phyloP scores from a whole-genome alignment of 2,329 filamentous ascomycete species.

The Piedraia hortae region DNA sequence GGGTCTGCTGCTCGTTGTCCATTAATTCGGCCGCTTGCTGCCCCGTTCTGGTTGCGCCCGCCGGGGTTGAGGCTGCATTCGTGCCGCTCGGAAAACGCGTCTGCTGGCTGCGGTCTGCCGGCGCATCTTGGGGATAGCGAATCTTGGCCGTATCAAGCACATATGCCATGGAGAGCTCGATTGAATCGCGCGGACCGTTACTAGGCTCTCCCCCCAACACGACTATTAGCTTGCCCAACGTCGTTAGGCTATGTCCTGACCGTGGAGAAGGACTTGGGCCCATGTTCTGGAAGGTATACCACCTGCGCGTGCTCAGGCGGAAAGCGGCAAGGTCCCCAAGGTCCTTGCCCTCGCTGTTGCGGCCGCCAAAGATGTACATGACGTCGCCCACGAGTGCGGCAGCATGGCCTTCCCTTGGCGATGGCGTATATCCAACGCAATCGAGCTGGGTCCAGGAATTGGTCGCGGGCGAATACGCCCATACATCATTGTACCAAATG shows the following conservation, averaged over 20 bases:
- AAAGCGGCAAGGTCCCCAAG: conserved; percentile 80
- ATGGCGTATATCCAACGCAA: conserved; percentile 92
- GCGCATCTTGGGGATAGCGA: conserved; percentile 48
- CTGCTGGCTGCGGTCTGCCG: conserved; percentile 8
- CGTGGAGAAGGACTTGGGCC: conserved; percentile 77
- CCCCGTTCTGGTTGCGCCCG: neutral
- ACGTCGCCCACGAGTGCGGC: conserved; percentile 85
- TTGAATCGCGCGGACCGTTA: conserved; percentile 50
- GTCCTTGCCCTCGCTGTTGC: conserved; percentile 78
- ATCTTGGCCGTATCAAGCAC: conserved; percentile 89
- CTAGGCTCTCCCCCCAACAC: conserved; percentile 87
- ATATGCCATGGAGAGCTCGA: conserved; percentile 70
- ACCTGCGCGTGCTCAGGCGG: conserved; percentile 54
- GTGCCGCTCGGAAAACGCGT: conserved; percentile 10
- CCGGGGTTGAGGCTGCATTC: conserved; percentile 6
- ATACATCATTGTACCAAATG: conserved; percentile 97
- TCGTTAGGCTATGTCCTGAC: conserved; percentile 94
- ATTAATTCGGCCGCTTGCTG: conserved; percentile 5
- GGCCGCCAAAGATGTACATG: conserved; percentile 96
- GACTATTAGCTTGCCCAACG: conserved; percentile 73
- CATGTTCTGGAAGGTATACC: conserved; percentile 99
- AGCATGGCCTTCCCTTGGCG: conserved; percentile 78
- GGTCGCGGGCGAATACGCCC: conserved; percentile 65
- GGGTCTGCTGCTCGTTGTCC: no score
- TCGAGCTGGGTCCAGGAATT: conserved; percentile 76